A percentile compares a stretch with the other conserved stretches of the same genome.
These are phyloP conservation scores for Xylaria sp. DNA, from an alignment of 2,329 filamentous ascomycete genomes.

Conservation along the genomic window DNA sequence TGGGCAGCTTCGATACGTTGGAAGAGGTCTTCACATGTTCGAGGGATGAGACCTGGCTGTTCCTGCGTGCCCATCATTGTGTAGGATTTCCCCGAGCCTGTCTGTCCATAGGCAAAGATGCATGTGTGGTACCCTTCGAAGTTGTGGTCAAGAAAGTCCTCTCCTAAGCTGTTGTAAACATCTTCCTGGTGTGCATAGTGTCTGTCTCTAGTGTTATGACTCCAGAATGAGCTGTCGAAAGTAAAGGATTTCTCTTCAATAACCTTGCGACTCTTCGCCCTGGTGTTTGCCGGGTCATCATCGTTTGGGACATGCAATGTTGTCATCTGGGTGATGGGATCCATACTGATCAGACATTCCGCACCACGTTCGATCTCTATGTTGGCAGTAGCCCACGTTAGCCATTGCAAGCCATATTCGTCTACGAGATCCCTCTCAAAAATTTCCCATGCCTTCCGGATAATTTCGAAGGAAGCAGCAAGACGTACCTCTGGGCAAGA, in stretches of 20 bases:
- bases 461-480: not conserved
- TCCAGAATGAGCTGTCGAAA: conserved; percentile 99
- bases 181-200: conserved; percentile 94
- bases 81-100: conserved; percentile 96
- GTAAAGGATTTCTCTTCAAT: conserved; percentile 90
- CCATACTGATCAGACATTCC: conserved; percentile 89
- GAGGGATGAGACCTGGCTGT: conserved; percentile 88
- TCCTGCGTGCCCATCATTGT: conserved; percentile 94
- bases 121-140: conserved; percentile 99
- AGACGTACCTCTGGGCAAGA: conserved; percentile 74
- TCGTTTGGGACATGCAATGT: conserved; percentile 74
- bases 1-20: conserved; percentile 81
- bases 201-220: conserved; percentile 76
- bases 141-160: conserved; percentile 98
- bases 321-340: conserved; percentile 83
- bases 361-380: conserved; percentile 86
- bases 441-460: too few species aligned
- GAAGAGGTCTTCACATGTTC: conserved; percentile 95
- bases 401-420: conserved; percentile 16
- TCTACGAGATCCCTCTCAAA: not conserved
- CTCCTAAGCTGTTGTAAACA: conserved; percentile 90
- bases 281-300: conserved; percentile 58
- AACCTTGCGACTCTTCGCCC: conserved; percentile 71
- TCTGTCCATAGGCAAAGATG: conserved; percentile 98
- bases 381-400: conserved; percentile 24